phyloP scores from a whole-genome alignment of 208 protist genomes.

The Herpetomonas tarakana region DNA sequence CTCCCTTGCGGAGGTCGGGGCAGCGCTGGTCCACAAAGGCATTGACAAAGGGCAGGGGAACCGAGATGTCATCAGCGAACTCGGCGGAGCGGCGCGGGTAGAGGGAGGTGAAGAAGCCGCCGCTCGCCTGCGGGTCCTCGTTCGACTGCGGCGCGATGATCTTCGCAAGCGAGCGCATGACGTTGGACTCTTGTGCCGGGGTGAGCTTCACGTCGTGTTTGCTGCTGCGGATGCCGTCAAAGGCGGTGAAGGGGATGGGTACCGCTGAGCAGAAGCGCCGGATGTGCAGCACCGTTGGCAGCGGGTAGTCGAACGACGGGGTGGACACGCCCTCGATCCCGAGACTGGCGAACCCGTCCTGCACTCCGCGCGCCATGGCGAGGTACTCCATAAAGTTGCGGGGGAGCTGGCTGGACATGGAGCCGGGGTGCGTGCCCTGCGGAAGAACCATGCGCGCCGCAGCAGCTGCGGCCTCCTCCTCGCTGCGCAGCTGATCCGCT shows the following conservation, averaged over 20 bases:
- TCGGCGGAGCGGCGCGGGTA: constrained; percentile 11
- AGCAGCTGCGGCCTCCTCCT: neutral
- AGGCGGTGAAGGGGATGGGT: constrained; percentile 72
- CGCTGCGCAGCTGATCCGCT: neutral
- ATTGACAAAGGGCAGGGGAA: constrained; percentile 67
- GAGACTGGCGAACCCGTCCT: constrained; percentile 9
- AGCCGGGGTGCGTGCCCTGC: neutral
- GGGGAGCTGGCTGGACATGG: neutral
- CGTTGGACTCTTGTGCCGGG: constrained; percentile 47
- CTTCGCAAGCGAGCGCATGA: constrained; percentile 69
- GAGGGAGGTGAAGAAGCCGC: constrained; percentile 1
- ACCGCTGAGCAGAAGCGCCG: constrained; percentile 76
- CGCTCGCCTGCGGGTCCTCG: neutral
- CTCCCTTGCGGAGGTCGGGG: constrained; percentile 44
- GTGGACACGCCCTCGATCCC: constrained; percentile 11
- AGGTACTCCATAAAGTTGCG: constrained; percentile 22
- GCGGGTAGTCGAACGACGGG: constrained; percentile 29
- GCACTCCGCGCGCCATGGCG: constrained; percentile 20
- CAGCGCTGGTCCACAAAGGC: constrained; percentile 70
- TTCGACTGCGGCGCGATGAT: neutral
- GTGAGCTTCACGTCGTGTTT: constrained; percentile 51
- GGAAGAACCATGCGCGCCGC: neutral
- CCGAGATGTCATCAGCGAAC: constrained; percentile 46
- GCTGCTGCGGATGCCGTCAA: constrained; percentile 57
- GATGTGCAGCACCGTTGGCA: constrained; percentile 32